These are phyloP conservation scores for Metschnikowia koreensis DNA, from an alignment of 805 yeast species.

Conservation along the genomic window DNA sequence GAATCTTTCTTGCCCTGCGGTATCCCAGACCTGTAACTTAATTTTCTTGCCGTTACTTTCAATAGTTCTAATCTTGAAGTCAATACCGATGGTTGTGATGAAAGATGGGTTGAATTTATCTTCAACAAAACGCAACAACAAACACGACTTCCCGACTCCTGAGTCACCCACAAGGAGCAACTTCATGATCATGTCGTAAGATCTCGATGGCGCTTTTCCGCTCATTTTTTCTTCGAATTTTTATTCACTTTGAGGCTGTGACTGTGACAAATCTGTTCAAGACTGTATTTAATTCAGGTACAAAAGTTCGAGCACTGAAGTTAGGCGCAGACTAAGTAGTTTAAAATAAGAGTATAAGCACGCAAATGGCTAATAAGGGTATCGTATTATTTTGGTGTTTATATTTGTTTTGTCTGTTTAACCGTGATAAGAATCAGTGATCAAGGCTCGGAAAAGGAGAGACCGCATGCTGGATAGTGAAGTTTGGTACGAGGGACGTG, in stretches of 20 bases:
- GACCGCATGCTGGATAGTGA: slow-evolving; percentile 4
- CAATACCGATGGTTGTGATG: slow-evolving; percentile 97
- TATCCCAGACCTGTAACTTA: slow-evolving; percentile 95
- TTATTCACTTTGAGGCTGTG: background rate
- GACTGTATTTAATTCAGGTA: background rate
- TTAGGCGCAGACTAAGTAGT: background rate
- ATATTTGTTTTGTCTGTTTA: background rate
- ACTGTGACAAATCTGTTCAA: background rate
- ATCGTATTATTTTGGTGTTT: background rate
- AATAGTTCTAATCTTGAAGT: slow-evolving; percentile 94
- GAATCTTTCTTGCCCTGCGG: slow-evolving; percentile 97
- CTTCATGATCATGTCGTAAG: slow-evolving; percentile 89
- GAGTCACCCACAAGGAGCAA: slow-evolving; percentile 92
- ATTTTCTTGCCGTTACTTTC: slow-evolving; percentile 90
- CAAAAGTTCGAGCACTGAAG: background rate
- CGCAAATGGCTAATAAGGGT: background rate
- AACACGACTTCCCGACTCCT: slow-evolving; percentile 85
- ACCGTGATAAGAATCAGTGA: background rate
- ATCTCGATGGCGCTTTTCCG: slow-evolving; percentile 62
- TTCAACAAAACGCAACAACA: slow-evolving; percentile 87
- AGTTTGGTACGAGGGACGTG: slow-evolving; percentile 14
- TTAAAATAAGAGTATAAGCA: background rate
- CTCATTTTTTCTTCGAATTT: slow-evolving; percentile 37
- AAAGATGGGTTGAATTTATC: slow-evolving; percentile 96
- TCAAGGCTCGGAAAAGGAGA: slow-evolving; percentile 1